Percentiles rank a stretch among this genome's conserved stretches.
Evolutionary conservation across 495 filamentous ascomycete genomes (phyloP).

Genomic region (Penicillium odoratum): DNA sequence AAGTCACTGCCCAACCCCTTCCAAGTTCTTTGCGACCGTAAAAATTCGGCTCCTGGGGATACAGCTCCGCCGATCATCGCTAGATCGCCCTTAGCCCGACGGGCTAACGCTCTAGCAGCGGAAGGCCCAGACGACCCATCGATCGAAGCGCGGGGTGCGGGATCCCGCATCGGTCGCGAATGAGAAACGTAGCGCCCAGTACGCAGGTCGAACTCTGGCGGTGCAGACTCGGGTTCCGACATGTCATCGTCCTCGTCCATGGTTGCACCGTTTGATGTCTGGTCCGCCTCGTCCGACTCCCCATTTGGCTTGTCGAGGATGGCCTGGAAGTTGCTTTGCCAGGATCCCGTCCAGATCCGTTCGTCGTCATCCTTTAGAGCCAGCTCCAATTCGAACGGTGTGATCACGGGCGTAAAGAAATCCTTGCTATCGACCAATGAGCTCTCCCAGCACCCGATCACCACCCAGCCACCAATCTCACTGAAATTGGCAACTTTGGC

Average conservation of each 20-base stretch:
- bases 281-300: conserved; percentile 22
- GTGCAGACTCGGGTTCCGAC: conserved; percentile 65
- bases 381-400: conserved; percentile 84
- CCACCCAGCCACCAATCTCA: conserved; percentile 94
- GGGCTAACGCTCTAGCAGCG: conserved; percentile 50
- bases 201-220: conserved; percentile 89
- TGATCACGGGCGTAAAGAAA: conserved; percentile 84
- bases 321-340: conserved; percentile 72
- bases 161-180: conserved; percentile 71
- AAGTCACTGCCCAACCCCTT: conserved; percentile 90
- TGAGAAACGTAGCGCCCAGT: conserved; percentile 84
- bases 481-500: conserved; percentile 96
- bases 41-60: conserved; percentile 89
- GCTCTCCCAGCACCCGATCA: conserved; percentile 98
- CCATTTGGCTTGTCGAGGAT: conserved; percentile 42
- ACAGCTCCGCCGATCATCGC: conserved; percentile 73
- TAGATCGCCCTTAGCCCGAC: conserved; percentile 67
- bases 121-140: conserved; percentile 34
- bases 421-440: conserved; percentile 81
- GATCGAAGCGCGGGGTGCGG: conserved; percentile 32
- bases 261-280: conserved; percentile 25
- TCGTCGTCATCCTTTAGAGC: conserved; percentile 67
- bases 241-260: conserved; percentile 41
- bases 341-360: conserved; percentile 74
- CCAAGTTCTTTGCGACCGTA: conserved; percentile 84